phyloP scores from a whole-genome alignment of 768 basidiomycete genomes.

The Daedaleopsis sinensis region DNA sequence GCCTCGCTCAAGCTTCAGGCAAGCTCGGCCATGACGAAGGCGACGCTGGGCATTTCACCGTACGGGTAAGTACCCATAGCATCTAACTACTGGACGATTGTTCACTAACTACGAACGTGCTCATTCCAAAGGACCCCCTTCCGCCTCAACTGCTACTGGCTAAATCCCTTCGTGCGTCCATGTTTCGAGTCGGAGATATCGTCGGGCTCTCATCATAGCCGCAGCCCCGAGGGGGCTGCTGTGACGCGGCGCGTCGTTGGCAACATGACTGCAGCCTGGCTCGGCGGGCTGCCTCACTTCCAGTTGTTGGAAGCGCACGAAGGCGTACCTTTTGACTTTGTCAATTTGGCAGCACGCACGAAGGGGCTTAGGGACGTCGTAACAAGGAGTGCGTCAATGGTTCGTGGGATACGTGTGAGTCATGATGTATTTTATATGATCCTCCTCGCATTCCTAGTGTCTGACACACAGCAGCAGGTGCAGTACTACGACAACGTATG shows the following conservation, averaged over 20 bases:
- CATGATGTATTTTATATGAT: no score
- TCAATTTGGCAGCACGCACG: neutral
- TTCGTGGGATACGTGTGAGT: no score
- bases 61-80: conserved; percentile 31
- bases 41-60: conserved; percentile 54
- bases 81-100: no score
- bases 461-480: no score
- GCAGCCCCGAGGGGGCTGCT: conserved; percentile 27
- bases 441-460: no score
- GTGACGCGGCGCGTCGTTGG: conserved; percentile 1
- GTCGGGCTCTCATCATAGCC: neutral
- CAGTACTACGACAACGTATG: no score
- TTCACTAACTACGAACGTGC: neutral
- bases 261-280: conserved; percentile 35
- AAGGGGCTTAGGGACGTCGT: neutral
- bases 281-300: conserved; percentile 41
- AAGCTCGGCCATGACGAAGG: conserved; percentile 51
- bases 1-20: conserved; percentile 44
- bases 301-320: conserved; percentile 40
- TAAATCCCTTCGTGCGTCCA: conserved; percentile 44
- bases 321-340: conserved; percentile 25
- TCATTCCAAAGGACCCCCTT: conserved; percentile 39
- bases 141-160: conserved; percentile 48
- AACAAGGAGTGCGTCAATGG: neutral
- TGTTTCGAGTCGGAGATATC: neutral